Conservation (phyloP, 176 grass and related monocot genomes). For the Paspalum notatum region DNA sequence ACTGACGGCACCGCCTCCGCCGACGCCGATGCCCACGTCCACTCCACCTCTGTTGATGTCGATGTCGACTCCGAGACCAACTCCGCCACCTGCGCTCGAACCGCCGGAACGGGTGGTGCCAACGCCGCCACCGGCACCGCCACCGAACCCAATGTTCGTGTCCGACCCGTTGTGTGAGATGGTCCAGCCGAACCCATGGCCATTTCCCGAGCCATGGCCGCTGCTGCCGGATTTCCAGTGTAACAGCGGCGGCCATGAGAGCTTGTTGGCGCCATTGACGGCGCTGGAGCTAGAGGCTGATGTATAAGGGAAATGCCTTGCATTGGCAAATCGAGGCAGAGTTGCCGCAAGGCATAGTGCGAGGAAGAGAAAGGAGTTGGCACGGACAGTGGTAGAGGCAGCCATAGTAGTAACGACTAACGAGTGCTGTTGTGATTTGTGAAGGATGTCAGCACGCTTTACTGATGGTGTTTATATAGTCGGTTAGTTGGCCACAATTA, state of each 20-base stretch:
- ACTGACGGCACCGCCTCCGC: conserved; percentile 44
- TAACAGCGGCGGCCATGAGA: conserved; percentile 15
- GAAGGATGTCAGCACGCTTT: no score
- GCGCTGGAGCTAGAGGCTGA: not conserved
- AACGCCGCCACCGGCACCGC: conserved; percentile 48
- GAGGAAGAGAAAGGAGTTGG: not conserved
- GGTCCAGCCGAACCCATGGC: conserved; percentile 47
- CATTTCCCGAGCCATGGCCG: conserved; percentile 47
- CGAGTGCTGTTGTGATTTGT: no score
- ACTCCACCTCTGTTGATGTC: conserved; percentile 44
- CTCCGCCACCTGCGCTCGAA: conserved; percentile 51
- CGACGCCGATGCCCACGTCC: conserved; percentile 54
- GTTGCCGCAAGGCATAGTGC: not conserved
- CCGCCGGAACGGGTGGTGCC: conserved; percentile 39
- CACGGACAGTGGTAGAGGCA: not conserved
- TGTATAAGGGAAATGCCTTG: conserved; percentile 30
- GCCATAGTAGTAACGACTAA: conserved; percentile 30
- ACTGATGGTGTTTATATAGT: no score
- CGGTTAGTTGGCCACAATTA: no score
- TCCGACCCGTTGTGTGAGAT: conserved; percentile 41
- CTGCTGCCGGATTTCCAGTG: not conserved
- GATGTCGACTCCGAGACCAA: conserved; percentile 54
- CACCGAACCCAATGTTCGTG: conserved; percentile 44
- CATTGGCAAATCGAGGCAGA: not conserved
- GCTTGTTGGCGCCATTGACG: conserved; percentile 15